Base-by-base conservation (phyloP, 1,284 basidiomycete species). In the Malassezia nana region DNA sequence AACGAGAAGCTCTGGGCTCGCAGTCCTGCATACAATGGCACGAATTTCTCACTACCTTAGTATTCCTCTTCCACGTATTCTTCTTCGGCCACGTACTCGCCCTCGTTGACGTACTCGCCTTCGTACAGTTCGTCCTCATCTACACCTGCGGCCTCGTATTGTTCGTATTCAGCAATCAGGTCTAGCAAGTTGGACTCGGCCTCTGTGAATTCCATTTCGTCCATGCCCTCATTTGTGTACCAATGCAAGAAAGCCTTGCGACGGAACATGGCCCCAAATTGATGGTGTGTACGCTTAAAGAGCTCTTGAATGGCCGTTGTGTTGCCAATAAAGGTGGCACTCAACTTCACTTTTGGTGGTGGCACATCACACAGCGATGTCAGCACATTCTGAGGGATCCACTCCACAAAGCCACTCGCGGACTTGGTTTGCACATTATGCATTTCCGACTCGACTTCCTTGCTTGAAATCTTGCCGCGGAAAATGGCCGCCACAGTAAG, bases 361-460 rank as follows among this genome's bases (percentile, higher is more conserved):
- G 71, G 60, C 41, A 74, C 65, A 56, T 71, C 66, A 57, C 72
- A 75, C 46, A 72, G 64, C 26, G 71, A 67, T 16, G 71, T 74
- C 58, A 51, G 39, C 10, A 74, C 66, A 33, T 72, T 72, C 58
- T 74, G 68, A 35, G 74, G 74, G 52, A 75, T 72, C 74, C 74
- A 75, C 61, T 75, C 72, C 46, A 75, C 66, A 35, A 73, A 75
- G 45, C 63, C 62, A 22, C 55, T 52, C 31, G 69, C 63, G 54
- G 71, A 62, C 63, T 71, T 66, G 52, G 62, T 57, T 65, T 75
- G 72, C 43, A 70, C 62, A 44, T 54, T 60, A 49, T 64, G 65
- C 71, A 75, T 74, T 58, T 72, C 66, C 35, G 66, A 58, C 60
- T 75, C 74, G 33, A 74, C 74, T 44, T 72, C 85, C 85, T 59